phyloP scores from a whole-genome alignment of 2,329 filamentous ascomycete genomes.

The Akanthomyces uredinophilus region DNA sequence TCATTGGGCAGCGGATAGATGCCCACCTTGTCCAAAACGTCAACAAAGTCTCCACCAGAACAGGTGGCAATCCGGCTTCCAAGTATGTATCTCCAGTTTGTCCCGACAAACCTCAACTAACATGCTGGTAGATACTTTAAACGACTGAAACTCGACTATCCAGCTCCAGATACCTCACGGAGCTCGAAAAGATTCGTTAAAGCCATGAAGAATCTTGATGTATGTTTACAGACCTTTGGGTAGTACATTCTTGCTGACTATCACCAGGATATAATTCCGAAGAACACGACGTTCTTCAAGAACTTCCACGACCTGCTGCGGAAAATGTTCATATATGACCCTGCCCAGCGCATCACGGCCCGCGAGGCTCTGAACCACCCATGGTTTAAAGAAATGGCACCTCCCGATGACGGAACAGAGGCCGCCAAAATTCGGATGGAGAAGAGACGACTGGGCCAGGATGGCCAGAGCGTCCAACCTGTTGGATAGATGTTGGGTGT shows the following conservation, averaged over 20 bases:
- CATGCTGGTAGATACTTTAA: conserved; percentile 56
- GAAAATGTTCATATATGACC: conserved; percentile 66
- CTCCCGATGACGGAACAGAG: conserved; percentile 63
- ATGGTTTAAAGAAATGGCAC: conserved; percentile 61
- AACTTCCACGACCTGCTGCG: conserved; percentile 60
- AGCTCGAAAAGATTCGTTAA: conserved; percentile 63
- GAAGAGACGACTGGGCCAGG: conserved; percentile 32
- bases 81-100: conserved; percentile 45
- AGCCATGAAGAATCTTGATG: conserved; percentile 64
- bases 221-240: conserved; percentile 30
- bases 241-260: background rate
- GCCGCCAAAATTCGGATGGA: conserved; percentile 59
- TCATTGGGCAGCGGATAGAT: conserved; percentile 57
- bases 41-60: conserved; percentile 50
- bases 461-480: conserved; percentile 18
- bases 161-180: conserved; percentile 56
- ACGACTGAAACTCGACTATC: conserved; percentile 60
- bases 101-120: conserved; percentile 22
- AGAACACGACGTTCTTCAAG: conserved; percentile 52
- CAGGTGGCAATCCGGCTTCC: conserved; percentile 54
- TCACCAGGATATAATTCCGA: conserved; percentile 58
- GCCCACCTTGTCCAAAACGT: conserved; percentile 46
- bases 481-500: conserved; percentile 20
- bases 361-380: conserved; percentile 61
- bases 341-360: conserved; percentile 59